Percentiles rank a stretch among this genome's conserved stretches.
Evolutionary conservation across 805 yeast genomes (phyloP).

Genomic region (Teunomyces kruisii): DNA sequence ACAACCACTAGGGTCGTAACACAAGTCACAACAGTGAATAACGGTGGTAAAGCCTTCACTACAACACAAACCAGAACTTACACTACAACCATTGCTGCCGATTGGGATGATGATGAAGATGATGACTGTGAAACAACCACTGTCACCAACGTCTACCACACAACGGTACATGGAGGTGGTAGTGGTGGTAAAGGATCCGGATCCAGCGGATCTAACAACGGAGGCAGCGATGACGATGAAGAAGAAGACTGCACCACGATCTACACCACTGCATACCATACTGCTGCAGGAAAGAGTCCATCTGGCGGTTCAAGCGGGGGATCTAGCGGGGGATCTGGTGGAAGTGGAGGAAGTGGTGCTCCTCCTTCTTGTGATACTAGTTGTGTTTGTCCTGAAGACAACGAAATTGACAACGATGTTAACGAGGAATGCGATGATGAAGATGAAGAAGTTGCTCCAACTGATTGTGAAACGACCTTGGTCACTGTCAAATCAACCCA

Average conservation of each 20-base stretch:
- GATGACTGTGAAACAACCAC: conserved; percentile 6
- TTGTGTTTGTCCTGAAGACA: conserved; percentile 12
- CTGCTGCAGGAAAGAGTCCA: conserved; percentile 2
- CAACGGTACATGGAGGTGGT: not conserved
- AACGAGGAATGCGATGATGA: conserved; percentile 14
- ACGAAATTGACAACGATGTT: conserved; percentile 12
- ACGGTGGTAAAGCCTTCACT: not conserved
- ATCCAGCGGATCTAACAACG: not conserved
- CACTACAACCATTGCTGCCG: conserved; percentile 2
- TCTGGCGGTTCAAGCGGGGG: conserved; percentile 2
- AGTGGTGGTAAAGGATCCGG: conserved; percentile 4
- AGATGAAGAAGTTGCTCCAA: conserved; percentile 11
- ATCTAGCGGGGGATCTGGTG: not conserved
- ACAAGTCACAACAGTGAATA: not conserved
- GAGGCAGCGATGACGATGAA: conserved; percentile 8
- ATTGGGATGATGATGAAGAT: conserved; percentile 12
- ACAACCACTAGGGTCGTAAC: conserved; percentile 3
- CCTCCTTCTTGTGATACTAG: conserved; percentile 11
- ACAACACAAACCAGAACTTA: conserved; percentile 1
- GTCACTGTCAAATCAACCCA: conserved; percentile 1
- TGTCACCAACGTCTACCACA: conserved; percentile 2
- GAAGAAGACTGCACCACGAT: conserved; percentile 6
- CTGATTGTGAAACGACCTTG: conserved; percentile 8
- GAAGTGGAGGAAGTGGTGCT: conserved; percentile 6
- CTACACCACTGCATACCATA: conserved; percentile 12